Conservation (phyloP, 768 basidiomycete genomes). For the Melanogaster broomeanus region DNA sequence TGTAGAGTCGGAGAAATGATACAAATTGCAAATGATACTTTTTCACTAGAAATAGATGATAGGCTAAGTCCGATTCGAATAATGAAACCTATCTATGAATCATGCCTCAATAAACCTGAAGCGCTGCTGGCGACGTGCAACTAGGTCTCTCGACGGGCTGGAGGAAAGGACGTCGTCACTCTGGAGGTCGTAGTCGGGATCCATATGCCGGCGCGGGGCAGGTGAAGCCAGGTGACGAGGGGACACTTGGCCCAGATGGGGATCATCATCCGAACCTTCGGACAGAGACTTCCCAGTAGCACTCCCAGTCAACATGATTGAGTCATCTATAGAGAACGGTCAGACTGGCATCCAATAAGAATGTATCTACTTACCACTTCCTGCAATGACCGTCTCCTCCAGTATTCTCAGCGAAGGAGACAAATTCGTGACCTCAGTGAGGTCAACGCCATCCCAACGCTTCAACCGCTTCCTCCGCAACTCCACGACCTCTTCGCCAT, state of each 20-base stretch:
- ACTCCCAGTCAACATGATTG: conserved; percentile 37
- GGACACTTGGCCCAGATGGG: conserved; percentile 62
- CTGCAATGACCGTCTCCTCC: conserved; percentile 34
- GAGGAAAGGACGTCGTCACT: conserved; percentile 51
- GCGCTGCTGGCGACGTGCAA: conserved; percentile 42
- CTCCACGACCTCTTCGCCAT: conserved; percentile 11
- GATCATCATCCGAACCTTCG: conserved; percentile 64
- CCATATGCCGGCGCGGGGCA: conserved; percentile 42
- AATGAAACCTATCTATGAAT: conserved; percentile 6
- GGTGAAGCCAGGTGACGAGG: conserved; percentile 72
- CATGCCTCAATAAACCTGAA: conserved; percentile 10
- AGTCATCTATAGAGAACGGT: conserved; percentile 42
- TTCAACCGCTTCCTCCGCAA: conserved; percentile 26
- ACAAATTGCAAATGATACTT: conserved; percentile 26
- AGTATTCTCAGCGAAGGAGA: conserved; percentile 17
- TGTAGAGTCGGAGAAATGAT: conserved; percentile 22
- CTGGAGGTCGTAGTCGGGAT: conserved; percentile 36
- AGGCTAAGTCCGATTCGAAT: conserved; percentile 7
- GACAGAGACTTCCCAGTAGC: not conserved
- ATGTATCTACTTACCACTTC: conserved; percentile 29
- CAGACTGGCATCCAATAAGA: not conserved
- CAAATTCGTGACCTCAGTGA: conserved; percentile 1
- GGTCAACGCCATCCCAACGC: conserved; percentile 20
- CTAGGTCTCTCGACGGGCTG: conserved; percentile 50
- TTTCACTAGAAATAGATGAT: conserved; percentile 16